These are phyloP conservation scores for Eruca vesicaria DNA, from an alignment of 441 rosid genomes.

Conservation along the genomic window DNA sequence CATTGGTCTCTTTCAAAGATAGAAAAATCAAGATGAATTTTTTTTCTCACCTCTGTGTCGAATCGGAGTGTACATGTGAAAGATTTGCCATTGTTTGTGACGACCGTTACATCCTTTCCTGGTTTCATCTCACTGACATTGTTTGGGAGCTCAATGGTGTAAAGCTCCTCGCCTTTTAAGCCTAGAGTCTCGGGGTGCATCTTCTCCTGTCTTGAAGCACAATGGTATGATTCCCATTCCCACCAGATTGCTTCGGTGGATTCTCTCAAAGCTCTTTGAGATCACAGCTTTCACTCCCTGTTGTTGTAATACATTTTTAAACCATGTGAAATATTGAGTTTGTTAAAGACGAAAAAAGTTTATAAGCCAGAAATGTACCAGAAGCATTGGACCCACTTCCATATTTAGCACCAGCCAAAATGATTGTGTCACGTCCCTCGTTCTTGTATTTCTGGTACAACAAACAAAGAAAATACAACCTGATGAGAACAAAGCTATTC, in stretches of 20 bases:
- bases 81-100: no score
- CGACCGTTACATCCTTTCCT: slow-evolving; percentile 77
- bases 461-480: not conserved
- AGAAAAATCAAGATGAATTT: not conserved
- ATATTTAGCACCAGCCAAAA: slow-evolving; percentile 91
- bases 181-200: slow-evolving; percentile 72
- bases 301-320: not conserved
- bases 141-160: no score
- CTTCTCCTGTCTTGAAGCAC: slow-evolving; percentile 83
- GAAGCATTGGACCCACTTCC: slow-evolving; percentile 95
- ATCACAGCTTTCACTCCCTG: slow-evolving; percentile 96
- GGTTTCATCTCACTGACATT: slow-evolving; percentile 69
- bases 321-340: not conserved
- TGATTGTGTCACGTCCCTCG: slow-evolving; percentile 66
- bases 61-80: no score
- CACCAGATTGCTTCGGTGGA: slow-evolving; percentile 88
- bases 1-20: not conserved
- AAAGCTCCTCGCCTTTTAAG: no score
- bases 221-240: slow-evolving; percentile 89
- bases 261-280: slow-evolving; percentile 88
- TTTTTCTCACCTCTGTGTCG: no score
- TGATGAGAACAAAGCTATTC: not conserved
- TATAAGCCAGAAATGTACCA: slow-evolving; percentile 43
- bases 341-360: not conserved
- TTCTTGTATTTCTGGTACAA: slow-evolving; percentile 61